Evolutionary conservation across 805 yeast genomes (phyloP).

Genomic region (Ogataea neopini): DNA sequence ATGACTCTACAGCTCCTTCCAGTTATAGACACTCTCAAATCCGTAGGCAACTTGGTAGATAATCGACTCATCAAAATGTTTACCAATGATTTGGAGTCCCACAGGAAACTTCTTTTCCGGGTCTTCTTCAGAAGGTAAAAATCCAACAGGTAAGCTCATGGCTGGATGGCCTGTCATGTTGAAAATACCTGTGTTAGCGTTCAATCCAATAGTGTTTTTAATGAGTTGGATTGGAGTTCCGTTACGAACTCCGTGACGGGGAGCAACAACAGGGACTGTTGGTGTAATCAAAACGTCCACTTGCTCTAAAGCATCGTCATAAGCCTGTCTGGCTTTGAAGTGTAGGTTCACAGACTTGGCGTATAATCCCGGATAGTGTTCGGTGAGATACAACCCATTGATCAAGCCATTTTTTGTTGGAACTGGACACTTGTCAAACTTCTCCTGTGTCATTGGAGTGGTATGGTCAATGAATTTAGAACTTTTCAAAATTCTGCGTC

Average conservation of each 20-base stretch:
- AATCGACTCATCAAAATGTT: constrained; percentile 34
- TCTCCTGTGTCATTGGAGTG: constrained; percentile 22
- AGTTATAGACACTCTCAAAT: constrained; percentile 36
- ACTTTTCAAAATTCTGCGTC: constrained; percentile 26
- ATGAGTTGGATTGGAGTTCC: constrained; percentile 30
- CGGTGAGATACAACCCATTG: constrained; percentile 35
- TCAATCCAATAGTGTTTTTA: constrained; percentile 35
- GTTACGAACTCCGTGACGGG: constrained; percentile 29
- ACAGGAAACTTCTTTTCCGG: constrained; percentile 37
- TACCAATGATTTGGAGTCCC: constrained; percentile 39
- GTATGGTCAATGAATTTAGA: constrained; percentile 23
- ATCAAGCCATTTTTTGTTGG: constrained; percentile 27
- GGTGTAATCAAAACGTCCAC: constrained; percentile 40
- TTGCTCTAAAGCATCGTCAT: constrained; percentile 31
- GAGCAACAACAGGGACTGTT: constrained; percentile 32
- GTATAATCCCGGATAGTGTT: constrained; percentile 37
- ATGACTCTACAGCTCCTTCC: constrained; percentile 21
- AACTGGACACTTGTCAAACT: constrained; percentile 23
- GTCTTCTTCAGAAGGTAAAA: constrained; percentile 33
- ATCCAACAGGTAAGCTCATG: constrained; percentile 36
- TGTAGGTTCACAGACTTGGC: constrained; percentile 37
- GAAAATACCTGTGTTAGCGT: constrained; percentile 39
- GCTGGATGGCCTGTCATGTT: constrained; percentile 42
- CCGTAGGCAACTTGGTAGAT: constrained; percentile 39
- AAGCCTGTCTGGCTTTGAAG: constrained; percentile 35